Base-by-base conservation (phyloP, 345 rosid genomes). In the Balakata baccata region DNA sequence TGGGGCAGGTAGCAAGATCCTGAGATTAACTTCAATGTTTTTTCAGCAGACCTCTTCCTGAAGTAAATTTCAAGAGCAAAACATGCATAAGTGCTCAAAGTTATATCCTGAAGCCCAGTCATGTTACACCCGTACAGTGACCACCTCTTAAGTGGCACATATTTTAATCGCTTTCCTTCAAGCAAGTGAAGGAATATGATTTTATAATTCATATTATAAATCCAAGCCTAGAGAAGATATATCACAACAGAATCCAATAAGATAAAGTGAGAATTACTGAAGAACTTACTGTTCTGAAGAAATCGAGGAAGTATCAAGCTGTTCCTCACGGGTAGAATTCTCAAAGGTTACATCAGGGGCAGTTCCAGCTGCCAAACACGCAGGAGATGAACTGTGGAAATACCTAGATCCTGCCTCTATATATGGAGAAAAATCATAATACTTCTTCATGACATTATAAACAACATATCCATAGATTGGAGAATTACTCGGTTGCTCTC, bases 1-100 rank as follows among this genome's bases (percentile, higher is more conserved):
- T 95, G 98, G 1, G 99, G 99, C 57, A 95, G 81, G 79, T 81
- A 95, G 83, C 93, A 95, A 0, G 97, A 92, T 57, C 93, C 99
- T 7, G 99, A 95, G 62, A 89, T 79, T 68, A 95, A 86, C 86
- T 87, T 91, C 83, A 91, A 69, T 9, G 81, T 81, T 80, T 87
- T 89, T 13, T 84, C 79, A 52, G 80, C 68, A 69, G 84, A 69
- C 74, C 62, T 76, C 73, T 80, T 86, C 80, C 96, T 90, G 84
- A 54, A 58, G 38, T 47, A 54, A 77, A 45, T 45, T 52, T 59
- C 65, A 71, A 75, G 56, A 54, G 49, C 22, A 61, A 0, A 23
- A 54, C 37, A 18, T 38, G 43, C 38, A 16, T 72, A 67, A 66
- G 45, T 64, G 13, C 60, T 46, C 62, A 69, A 18, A 70, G 38